These are phyloP conservation scores for Trichocladium antarcticum DNA, from an alignment of 495 filamentous ascomycete species.

Conservation along the genomic window DNA sequence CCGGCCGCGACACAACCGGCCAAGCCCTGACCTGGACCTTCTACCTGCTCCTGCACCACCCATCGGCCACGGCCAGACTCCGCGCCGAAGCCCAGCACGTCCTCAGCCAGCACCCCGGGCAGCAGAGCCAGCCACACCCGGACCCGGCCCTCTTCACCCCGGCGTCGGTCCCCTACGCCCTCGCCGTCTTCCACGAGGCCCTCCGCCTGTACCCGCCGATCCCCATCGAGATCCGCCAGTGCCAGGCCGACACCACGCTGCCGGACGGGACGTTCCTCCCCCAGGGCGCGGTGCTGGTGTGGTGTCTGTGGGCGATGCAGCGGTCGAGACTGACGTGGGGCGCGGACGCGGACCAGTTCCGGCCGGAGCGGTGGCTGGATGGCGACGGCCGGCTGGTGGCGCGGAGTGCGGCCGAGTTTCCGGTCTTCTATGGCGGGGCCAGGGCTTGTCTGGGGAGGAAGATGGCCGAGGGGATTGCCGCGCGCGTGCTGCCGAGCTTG, in stretches of 20 bases:
- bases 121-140: constrained; percentile 7
- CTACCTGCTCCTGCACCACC: constrained; percentile 44
- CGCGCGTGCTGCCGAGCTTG: constrained; percentile 41
- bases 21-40: constrained; percentile 52
- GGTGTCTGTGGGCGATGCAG: constrained; percentile 53
- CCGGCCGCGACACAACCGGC: constrained; percentile 49
- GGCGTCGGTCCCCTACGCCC: constrained; percentile 39
- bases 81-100: constrained; percentile 31
- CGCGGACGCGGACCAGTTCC: constrained; percentile 42
- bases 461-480: constrained; percentile 48
- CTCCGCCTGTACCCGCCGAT: constrained; percentile 49
- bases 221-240: constrained; percentile 51
- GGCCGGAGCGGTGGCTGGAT: constrained; percentile 43
- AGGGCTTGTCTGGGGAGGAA: constrained; percentile 48
- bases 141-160: constrained; percentile 34
- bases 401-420: constrained; percentile 38
- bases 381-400: constrained; percentile 24
- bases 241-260: constrained; percentile 37
- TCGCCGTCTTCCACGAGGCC: constrained; percentile 47
- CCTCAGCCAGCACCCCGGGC: constrained; percentile 4
- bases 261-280: constrained; percentile 50
- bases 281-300: constrained; percentile 40
- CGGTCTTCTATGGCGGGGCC: constrained; percentile 51
- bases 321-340: constrained; percentile 45
- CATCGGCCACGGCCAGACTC: constrained; percentile 26